Base-by-base conservation (phyloP, 2,329 filamentous ascomycete genomes). In the Chrysoporthe deuterocubensis region DNA sequence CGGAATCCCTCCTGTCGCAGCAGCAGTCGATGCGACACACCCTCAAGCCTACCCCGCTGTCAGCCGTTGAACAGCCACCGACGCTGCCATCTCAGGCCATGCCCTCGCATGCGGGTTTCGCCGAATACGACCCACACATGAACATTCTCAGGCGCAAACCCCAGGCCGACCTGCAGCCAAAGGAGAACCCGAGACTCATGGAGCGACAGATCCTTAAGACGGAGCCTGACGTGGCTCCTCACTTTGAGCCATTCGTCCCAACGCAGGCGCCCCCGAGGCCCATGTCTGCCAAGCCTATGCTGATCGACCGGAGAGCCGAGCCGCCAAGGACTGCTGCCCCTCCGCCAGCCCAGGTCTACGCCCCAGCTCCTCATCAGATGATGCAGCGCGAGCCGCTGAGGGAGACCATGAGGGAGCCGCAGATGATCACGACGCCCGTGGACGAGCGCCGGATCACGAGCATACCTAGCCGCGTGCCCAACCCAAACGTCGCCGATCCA, bases 191-290 rank as follows among this genome's bases (percentile, higher is more conserved):
- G 62, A 68, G 72, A 62, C 70, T 72, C 66, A 73, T 68, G 26
- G 73, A 72, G 67, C 71, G 73, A 42, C 71, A 71, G 42, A 74
- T 73, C 11, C 78, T 86, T 60, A 86, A 87, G 74, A 83, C 85
- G 70, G 85, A 87, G 71, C 80, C 81, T 3, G 84, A 86, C 59
- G 71, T 80, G 57, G 74, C 75, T n/a, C 79, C 79, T 66, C 82
- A 80, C 48, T 83, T 81, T 68, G 84, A 87, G 50, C 76, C 78
- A 0, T 85, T 81, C 65, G 75, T 77, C 21, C 77, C 81, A 64
- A 79, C 78, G 21, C 79, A 78, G 52, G 76, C 79, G 60, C 63
- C 63, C 26, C 74, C 77, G 52, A 81, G 82, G 21, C 67, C 69
- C 16, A 67, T 68, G 57, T 68, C 69, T 21, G 65, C 63, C 44